Conservation (phyloP, 495 filamentous ascomycete genomes). For the Pseudevernia furfuracea region DNA sequence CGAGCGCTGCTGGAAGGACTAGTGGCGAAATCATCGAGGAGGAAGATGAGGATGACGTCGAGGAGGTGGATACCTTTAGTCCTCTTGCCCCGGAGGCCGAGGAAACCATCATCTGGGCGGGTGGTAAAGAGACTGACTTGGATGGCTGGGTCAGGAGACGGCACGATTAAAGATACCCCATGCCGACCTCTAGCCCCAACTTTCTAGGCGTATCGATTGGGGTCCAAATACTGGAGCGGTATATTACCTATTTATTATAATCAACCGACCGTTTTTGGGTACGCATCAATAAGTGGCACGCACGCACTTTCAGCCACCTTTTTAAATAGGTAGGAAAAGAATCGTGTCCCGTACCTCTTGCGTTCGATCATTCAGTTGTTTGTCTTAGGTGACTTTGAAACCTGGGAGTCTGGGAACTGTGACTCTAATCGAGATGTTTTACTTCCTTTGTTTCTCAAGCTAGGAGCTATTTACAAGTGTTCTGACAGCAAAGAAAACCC, state of each 20-base stretch:
- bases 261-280: neutral
- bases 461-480: neutral
- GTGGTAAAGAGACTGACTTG: slow-evolving; percentile 18
- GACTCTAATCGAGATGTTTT: neutral
- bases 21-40: slow-evolving; percentile 76
- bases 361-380: neutral
- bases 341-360: neutral
- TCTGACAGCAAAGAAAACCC: neutral
- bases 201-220: slow-evolving; percentile 5
- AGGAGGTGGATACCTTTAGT: slow-evolving; percentile 64
- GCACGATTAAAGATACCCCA: neutral
- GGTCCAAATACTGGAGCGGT: neutral
- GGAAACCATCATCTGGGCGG: slow-evolving; percentile 40
- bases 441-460: neutral
- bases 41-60: slow-evolving; percentile 65
- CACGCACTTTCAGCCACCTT: neutral
- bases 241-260: neutral
- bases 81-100: slow-evolving; percentile 49
- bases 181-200: slow-evolving; percentile 25
- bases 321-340: neutral
- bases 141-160: slow-evolving; percentile 18
- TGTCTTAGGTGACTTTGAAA: neutral
- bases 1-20: slow-evolving; percentile 46
- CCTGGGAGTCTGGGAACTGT: neutral
- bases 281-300: too few species aligned